Base-by-base conservation (phyloP, 768 basidiomycete genomes). In the Lepiota brunneoincarnata region DNA sequence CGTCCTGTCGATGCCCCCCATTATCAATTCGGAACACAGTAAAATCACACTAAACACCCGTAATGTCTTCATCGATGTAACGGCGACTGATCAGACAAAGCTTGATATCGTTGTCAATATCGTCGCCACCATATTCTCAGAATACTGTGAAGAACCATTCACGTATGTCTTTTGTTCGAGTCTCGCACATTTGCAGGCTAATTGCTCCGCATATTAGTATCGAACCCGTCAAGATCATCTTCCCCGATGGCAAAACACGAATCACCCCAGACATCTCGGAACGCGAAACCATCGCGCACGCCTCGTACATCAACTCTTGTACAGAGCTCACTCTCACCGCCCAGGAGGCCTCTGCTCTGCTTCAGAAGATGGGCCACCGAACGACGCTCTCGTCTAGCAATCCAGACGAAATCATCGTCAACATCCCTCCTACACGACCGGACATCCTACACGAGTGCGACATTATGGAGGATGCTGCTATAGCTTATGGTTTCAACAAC, bases 401-500 rank as follows among this genome's bases (percentile, higher is more conserved):
- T 56, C 65, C 70, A 0, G 94, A 98, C 63, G 79, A 83, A 61
- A 75, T 99, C 39, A 62, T 78, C 15, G 87, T 98, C 23, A 73
- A 82, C 31, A 79, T 99, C 43, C 96, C 97, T 4, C 78, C 90
- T n/a, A 98, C 94, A n/a, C 84, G 97, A 35, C 94, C 97, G 1
- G 97, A 99, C 66, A 98, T 99, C 60, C 75, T 99, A 51, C 97
- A 99, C 67, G 94, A 98, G 68, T 97, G 95, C 64, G 97, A 99
- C 67, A 82, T 98, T 66, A 90, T 99, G 87, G 97, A 99, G 67
- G 97, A 99, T 59, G 93, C 89, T 2, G 97, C 97, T 9, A 91
- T 99, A 59, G 97, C 94, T 0, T 97, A 95, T 65, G 97, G 97
- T 1, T 98, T 93, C 78, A 98, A 99, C 75, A 97, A 96, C 63